These are phyloP conservation scores for Gaultheria prostrata DNA, from an alignment of 148 eudicot species.

Conservation along the genomic window DNA sequence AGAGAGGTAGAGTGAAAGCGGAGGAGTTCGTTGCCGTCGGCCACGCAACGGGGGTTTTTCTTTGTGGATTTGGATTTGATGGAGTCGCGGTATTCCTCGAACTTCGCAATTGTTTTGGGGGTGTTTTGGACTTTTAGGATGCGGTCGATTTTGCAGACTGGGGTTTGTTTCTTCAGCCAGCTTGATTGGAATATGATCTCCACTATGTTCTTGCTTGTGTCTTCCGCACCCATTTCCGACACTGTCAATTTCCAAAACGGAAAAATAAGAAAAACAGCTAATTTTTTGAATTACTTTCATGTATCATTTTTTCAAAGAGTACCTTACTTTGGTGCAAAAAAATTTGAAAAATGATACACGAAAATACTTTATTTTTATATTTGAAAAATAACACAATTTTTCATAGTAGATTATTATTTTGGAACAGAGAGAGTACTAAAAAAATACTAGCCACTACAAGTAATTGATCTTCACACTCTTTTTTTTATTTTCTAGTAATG, in stretches of 20 bases:
- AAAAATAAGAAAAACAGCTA: neutral
- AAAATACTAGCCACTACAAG: no score
- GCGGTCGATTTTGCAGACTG: constrained; percentile 86
- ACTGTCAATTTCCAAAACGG: constrained; percentile 35
- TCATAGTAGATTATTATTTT: no score
- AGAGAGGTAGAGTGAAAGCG: constrained; percentile 81
- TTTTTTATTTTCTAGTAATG: no score
- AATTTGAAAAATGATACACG: no score
- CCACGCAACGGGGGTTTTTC: constrained; percentile 79
- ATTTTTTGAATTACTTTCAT: no score
- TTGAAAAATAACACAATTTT: no score
- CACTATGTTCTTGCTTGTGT: constrained; percentile 97
- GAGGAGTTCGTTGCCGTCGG: constrained; percentile 93
- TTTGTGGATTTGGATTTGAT: constrained; percentile 67
- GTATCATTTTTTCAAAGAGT: no score
- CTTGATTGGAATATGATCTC: constrained; percentile 99
- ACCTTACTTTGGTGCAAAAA: no score
- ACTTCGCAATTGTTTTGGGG: constrained; percentile 60
- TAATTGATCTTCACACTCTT: no score
- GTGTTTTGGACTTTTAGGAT: constrained; percentile 88
- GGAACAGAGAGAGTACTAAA: no score
- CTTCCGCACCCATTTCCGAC: constrained; percentile 83
- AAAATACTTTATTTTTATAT: no score
- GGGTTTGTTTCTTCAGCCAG: constrained; percentile 75
- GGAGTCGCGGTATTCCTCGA: constrained; percentile 78